Base-by-base conservation (phyloP, 768 basidiomycete genomes). In the Tricholoma saponaceum region DNA sequence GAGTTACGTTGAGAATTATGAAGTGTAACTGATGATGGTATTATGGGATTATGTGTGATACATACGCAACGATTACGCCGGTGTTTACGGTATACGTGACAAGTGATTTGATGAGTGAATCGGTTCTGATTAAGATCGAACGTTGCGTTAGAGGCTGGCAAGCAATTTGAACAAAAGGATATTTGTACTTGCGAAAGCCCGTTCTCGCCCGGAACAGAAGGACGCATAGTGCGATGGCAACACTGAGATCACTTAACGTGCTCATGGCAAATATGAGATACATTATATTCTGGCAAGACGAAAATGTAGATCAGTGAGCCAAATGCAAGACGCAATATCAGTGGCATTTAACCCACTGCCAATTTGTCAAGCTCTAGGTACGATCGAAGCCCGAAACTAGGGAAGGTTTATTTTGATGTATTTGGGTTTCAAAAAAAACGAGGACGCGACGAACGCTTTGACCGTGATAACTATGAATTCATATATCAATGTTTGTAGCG, bases 81-180 rank as follows among this genome's bases (percentile, higher is more conserved):
- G 84, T 86, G 59, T 84, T 83, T 53, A 85, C 72, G 2, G 78
- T 74, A 58, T 83, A 85, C 28, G 74, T 43, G 65, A 85, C 76
- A 4, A 86, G 73, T 0, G 71, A 64, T 12, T 71, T 74, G 52
- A 84, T 72, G 8, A 84, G 59, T 1, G 76, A 73, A 54, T 86
- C 79, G 18, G 83, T 84, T 57, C 83, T 83, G 58, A 51, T 33
- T 4, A 41, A 4, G 39, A 41, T 23, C 16, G 6, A 22, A 41
- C 10, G 16, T 53, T n/a, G 12, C 28, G 18, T 52, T 25, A 41
- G 52, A 14, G 22, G 33, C 18, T 25, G 35, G 9, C 41, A n/a
- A 28, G 6, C n/a, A 26, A 50, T n/a, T 14, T 16, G 4, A 18
- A 44, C 20, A 7, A 33, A n/a, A 35, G 9, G 7, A 5, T 22